Base-by-base conservation (phyloP, 169 alveolate species). In the Blepharisma undulans region DNA sequence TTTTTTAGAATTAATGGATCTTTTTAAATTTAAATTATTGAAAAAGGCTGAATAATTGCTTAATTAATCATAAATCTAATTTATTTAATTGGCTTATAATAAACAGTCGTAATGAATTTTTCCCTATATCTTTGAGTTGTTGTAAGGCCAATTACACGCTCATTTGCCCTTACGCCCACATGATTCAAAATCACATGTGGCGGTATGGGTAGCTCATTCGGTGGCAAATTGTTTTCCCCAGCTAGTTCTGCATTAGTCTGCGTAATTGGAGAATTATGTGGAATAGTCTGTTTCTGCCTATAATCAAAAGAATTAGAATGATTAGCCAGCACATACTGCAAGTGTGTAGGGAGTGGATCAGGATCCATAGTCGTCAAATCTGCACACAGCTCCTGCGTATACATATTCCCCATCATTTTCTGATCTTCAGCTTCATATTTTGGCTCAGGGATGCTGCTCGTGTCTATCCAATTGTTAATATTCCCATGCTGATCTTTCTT, bases 381-480 rank as follows among this genome's bases (percentile, higher is more conserved):
- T 7, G 87, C 22, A 25, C 87, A 76, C 22, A 88, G 87, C 25
- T 88, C 85, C 33, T 88, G 78, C 7, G 92, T 76, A 34, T 88
- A 88, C 72, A 21, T 32, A 18, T 72, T 72, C n/a, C 22, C 87
- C 48, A 86, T 21, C 48, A n/a, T 72, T 21, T n/a, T 25, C 36
- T 66, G 72, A 6, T 60, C 29, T 14, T 19, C 60, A 19, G 72
- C 25, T 34, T 34, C 59, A 48, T 48, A 48, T 36, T n/a, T 88
- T 66, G 74, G 76, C 59, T 88, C 85, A 29, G 74, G 87, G 48
- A 88, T 21, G 33, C 59, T 27, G 27, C 94, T 92, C 32, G 94
- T 88, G 79, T 96, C 97, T 72, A 96, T 89, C 71, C 92, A 74
- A 85, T 96, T 96, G 84, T 96, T 96, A 18, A 93, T 93, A 87